These are phyloP conservation scores for Turritis glabra DNA, from an alignment of 345 rosid genomes.

Conservation along the genomic window DNA sequence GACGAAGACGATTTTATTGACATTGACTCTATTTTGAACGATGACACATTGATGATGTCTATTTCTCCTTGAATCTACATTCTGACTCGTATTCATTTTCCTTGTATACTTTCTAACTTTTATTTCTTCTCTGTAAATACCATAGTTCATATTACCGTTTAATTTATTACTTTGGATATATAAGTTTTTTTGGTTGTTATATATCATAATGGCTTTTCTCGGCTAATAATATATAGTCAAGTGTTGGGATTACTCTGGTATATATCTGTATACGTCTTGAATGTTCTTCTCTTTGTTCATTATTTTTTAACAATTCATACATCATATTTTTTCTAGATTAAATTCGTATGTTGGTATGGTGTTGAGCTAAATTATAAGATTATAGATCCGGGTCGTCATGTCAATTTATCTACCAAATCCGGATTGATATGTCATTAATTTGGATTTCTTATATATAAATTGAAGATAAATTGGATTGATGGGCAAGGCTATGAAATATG, in stretches of 20 bases:
- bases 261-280: neutral
- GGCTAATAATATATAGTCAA: neutral
- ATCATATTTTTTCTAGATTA: neutral
- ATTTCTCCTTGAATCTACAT: slow-evolving; percentile 48
- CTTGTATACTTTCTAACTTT: slow-evolving; percentile 18
- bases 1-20: slow-evolving; percentile 52
- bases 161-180: slow-evolving; percentile 1
- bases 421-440: neutral
- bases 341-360: neutral
- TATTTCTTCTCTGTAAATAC: slow-evolving; percentile 33
- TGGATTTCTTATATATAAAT: neutral
- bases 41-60: slow-evolving; percentile 73
- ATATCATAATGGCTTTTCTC: neutral
- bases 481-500: slow-evolving; percentile 16
- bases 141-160: slow-evolving; percentile 17
- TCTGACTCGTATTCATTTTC: neutral
- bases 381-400: neutral
- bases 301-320: neutral
- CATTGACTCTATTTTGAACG: slow-evolving; percentile 68
- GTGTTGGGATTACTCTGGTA: neutral
- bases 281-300: neutral
- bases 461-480: slow-evolving; percentile 11
- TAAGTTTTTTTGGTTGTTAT: too few relatives aligned
- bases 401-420: neutral
- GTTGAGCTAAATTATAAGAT: neutral